Evolutionary conservation across 345 rosid species (phyloP).

Genomic region (Ceriops tagal): DNA sequence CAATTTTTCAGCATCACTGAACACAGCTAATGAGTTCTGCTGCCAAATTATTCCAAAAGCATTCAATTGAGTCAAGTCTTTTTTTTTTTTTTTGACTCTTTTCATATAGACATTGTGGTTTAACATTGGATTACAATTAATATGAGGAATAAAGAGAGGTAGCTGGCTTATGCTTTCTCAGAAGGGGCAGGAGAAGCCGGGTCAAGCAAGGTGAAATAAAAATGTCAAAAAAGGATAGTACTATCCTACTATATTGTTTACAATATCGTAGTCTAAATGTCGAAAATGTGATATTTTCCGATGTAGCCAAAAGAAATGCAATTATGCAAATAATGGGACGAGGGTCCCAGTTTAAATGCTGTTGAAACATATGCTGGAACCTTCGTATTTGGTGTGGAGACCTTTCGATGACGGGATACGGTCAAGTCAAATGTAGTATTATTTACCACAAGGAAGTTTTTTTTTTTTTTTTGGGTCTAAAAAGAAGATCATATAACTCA

Average conservation of each 20-base stretch:
- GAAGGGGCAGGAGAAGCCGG: too few relatives aligned
- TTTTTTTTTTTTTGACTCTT: too few relatives aligned
- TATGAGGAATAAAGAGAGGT: too few relatives aligned
- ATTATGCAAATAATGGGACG: neutral
- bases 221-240: conserved; percentile 13
- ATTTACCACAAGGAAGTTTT: neutral
- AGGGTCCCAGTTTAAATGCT: conserved; percentile 5
- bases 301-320: neutral
- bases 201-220: conserved; percentile 1
- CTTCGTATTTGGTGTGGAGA: neutral
- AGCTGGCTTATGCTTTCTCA: too few relatives aligned
- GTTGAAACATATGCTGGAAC: neutral
- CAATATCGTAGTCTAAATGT: neutral
- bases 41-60: too few relatives aligned
- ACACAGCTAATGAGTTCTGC: too few relatives aligned
- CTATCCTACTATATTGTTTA: neutral
- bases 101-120: too few relatives aligned
- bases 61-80: too few relatives aligned
- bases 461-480: neutral
- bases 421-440: too few relatives aligned
- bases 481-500: too few relatives aligned
- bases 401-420: neutral
- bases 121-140: too few relatives aligned
- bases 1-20: too few relatives aligned
- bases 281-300: neutral